Base-by-base conservation (phyloP, 176 grass and related monocot species). In the Panicum miliaceum region DNA sequence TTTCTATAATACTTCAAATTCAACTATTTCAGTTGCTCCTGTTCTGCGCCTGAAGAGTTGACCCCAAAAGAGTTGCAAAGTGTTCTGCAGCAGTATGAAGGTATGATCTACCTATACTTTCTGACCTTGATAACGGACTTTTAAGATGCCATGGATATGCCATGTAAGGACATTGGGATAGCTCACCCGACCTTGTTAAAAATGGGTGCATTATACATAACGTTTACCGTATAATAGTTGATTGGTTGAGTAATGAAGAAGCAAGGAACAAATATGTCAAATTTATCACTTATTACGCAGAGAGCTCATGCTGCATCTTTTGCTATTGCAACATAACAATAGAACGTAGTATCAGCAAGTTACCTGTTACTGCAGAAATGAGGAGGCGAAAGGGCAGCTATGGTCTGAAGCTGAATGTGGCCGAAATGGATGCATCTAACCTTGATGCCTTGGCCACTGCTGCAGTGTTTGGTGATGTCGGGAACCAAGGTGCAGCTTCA, bases 31-130 rank as follows among this genome's bases (percentile, higher is more conserved):
- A 99, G 96, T 40, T 90, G 85, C 81, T 99, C 88, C 79, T 99
- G 96, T 78, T 89, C 91, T 54, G 81, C 75, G 5, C 91, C 96
- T 48, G 91, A 96, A 75, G 93, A 96, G 72, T 83, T 99, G 84
- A 95, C 81, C 70, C 89, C 86, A 74, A 94, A 94, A 81, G 96
- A 99, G 50, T 85, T 96, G 82, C 96, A 92, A 80, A 90, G 71
- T 92, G 88, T 99, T 81, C 81, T 99, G 27, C 91, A 86, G 45
- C 97, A 96, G 77, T 94, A 96, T 48, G 93, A 93, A 96, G 96
- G 96, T 99, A 82, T 50, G 51, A 25, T 15, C 50, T 69, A 71
- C 51, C 84, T 71, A 6, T 85, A 63, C 72, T 78, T 14, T 12
- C 79, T 51, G 5, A 59, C n/a, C 36, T 32, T 73, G 25, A 27